phyloP scores from a whole-genome alignment of 2,329 filamentous ascomycete species.

The Microsporum audouinii region DNA sequence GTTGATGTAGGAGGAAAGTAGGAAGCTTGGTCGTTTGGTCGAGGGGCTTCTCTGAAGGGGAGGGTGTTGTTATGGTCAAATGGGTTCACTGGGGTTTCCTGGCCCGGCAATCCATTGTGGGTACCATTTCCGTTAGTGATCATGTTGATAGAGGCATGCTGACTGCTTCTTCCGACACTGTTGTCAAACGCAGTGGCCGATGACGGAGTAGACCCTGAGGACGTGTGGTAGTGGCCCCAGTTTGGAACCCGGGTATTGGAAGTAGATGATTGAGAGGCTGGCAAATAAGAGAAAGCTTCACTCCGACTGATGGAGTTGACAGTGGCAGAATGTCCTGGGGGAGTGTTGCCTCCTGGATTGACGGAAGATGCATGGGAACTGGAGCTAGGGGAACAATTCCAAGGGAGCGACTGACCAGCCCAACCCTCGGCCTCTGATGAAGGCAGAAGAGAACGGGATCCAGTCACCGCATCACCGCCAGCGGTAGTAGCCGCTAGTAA shows the following conservation, averaged over 20 bases:
- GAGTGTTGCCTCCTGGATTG: neutral
- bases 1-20: neutral
- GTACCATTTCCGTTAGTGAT: neutral
- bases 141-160: neutral
- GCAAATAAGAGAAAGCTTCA: neutral
- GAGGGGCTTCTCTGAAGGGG: neutral
- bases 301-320: neutral
- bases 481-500: neutral
- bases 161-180: neutral
- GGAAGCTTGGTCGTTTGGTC: neutral
- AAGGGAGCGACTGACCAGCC: conserved; percentile 38
- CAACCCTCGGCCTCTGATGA: conserved; percentile 59
- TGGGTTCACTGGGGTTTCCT: neutral
- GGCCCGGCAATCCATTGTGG: neutral
- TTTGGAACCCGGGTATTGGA: neutral
- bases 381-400: conserved; percentile 34
- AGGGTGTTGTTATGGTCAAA: neutral
- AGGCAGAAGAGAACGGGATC: conserved; percentile 57
- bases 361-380: neutral
- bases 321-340: neutral
- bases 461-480: conserved; percentile 27
- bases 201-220: neutral
- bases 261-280: neutral
- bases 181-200: neutral
- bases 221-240: neutral